A percentile compares a stretch with the other conserved stretches of the same genome.
Conservation (phyloP, 306 rosid genomes). For the Albizia julibrissin region DNA sequence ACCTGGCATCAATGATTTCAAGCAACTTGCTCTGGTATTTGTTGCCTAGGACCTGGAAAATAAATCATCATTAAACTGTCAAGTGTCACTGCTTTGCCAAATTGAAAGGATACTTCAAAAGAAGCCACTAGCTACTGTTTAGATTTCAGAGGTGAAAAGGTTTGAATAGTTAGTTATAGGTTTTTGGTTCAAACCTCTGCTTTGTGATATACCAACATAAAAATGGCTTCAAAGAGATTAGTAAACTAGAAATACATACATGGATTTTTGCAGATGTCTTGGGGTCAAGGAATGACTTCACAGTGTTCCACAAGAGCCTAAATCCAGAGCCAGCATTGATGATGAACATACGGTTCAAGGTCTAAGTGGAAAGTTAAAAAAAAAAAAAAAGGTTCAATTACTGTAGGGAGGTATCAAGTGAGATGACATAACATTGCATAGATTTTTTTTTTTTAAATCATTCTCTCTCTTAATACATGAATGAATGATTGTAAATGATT, state of each 20-base stretch:
- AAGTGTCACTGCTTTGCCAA: slow-evolving; percentile 29
- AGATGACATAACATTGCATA: neutral
- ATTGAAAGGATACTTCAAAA: neutral
- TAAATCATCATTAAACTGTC: slow-evolving; percentile 26
- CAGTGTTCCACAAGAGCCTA: slow-evolving; percentile 86
- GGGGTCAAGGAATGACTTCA: slow-evolving; percentile 91
- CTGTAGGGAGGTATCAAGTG: neutral
- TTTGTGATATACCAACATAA: neutral
- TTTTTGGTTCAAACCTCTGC: neutral
- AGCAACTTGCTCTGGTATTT: slow-evolving; percentile 96
- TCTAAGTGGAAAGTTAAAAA: slow-evolving; percentile 40
- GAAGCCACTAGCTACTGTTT: neutral
- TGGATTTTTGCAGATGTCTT: slow-evolving; percentile 88
- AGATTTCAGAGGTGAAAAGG: neutral
- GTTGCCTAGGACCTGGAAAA: slow-evolving; percentile 87
- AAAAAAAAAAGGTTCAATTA: slow-evolving; percentile 8
- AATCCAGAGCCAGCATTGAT: slow-evolving; percentile 98
- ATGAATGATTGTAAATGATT: neutral
- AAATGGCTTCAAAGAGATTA: slow-evolving; percentile 9
- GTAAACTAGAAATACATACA: slow-evolving; percentile 40
- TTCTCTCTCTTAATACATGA: neutral
- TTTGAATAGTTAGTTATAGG: neutral
- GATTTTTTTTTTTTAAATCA: neutral
- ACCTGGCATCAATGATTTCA: slow-evolving; percentile 89
- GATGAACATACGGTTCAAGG: slow-evolving; percentile 92